phyloP scores from a whole-genome alignment of 768 basidiomycete species.

The Kwoniella dendrophila region DNA sequence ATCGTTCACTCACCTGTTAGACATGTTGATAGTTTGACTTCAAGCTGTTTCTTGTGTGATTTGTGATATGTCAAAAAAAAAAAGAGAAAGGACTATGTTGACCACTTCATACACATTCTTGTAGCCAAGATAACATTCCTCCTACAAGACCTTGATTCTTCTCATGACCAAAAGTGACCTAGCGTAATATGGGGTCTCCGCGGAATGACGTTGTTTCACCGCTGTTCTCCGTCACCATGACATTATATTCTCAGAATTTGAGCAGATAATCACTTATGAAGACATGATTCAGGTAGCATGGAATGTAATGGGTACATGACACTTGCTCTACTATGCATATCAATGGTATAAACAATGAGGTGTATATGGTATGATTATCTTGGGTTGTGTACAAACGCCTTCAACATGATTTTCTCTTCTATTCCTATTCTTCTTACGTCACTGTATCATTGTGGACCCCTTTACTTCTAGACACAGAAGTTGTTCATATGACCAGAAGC shows the following conservation, averaged over 20 bases:
- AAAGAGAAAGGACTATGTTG: too few species aligned
- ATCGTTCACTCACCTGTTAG: slow-evolving; percentile 9
- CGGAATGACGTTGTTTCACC: not conserved
- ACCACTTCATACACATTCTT: not conserved
- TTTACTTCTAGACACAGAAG: not conserved
- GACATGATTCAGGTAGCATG: too few species aligned
- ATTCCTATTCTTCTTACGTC: not conserved
- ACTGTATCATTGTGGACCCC: not conserved
- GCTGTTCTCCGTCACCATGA: not conserved
- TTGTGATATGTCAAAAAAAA: too few species aligned
- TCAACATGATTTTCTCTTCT: not conserved
- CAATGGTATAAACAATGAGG: slow-evolving; percentile 18
- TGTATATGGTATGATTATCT: not conserved
- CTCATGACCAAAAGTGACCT: not conserved
- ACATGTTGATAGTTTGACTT: too few species aligned
- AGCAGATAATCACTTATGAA: not conserved
- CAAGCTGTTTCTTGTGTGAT: too few species aligned
- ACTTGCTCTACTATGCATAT: slow-evolving; percentile 15
- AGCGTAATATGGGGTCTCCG: not conserved
- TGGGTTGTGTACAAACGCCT: not conserved
- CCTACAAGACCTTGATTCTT: not conserved
- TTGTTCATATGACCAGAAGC: not conserved
- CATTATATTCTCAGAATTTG: not conserved
- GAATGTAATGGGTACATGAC: too few species aligned
- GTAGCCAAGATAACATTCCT: not conserved